Evolutionary conservation across 2,329 filamentous ascomycete species (phyloP).

Genomic region (Rutstroemia sp.): DNA sequence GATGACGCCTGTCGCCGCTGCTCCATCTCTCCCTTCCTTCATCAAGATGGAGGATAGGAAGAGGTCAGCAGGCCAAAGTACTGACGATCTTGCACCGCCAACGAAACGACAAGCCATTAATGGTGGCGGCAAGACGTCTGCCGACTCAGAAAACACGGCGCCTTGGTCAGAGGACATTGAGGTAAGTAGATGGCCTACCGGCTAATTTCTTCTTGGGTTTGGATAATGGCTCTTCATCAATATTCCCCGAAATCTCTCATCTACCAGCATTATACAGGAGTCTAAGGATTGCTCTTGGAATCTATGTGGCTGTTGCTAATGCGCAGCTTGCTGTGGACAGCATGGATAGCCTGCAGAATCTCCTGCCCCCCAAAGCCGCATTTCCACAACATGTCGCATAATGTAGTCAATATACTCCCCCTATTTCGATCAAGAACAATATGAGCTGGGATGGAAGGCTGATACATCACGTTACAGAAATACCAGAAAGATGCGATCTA

Average conservation of each 20-base stretch:
- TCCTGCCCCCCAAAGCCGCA: constrained; percentile 18
- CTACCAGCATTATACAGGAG: constrained; percentile 17
- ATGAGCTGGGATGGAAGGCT: constrained; percentile 33
- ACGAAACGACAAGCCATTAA: constrained; percentile 90
- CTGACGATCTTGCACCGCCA: constrained; percentile 76
- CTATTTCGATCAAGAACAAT: constrained; percentile 22
- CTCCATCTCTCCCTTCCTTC: constrained; percentile 68
- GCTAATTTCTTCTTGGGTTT: constrained; percentile 1
- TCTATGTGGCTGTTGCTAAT: constrained; percentile 35
- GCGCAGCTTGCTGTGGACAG: constrained; percentile 38
- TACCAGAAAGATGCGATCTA: constrained; percentile 95
- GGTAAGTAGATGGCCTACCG: constrained; percentile 45
- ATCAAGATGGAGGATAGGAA: constrained; percentile 99
- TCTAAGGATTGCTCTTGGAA: constrained; percentile 15
- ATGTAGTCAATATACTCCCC: constrained; percentile 10
- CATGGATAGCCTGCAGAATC: constrained; percentile 33
- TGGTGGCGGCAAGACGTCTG: constrained; percentile 61
- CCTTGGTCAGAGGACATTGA: constrained; percentile 65
- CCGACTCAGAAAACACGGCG: constrained; percentile 52
- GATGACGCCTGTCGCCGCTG: constrained; percentile 50
- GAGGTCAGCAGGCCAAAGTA: constrained; percentile 63
- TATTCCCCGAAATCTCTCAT: constrained; percentile 8
- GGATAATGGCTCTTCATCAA: constrained; percentile 9
- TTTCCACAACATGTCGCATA: constrained; percentile 16
- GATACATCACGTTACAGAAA: constrained; percentile 46